Evolutionary conservation across 2,329 filamentous ascomycete species (phyloP), one percentile per base, ranked within the genome.

Genomic region (Chrysoporthe cubensis): DNA sequence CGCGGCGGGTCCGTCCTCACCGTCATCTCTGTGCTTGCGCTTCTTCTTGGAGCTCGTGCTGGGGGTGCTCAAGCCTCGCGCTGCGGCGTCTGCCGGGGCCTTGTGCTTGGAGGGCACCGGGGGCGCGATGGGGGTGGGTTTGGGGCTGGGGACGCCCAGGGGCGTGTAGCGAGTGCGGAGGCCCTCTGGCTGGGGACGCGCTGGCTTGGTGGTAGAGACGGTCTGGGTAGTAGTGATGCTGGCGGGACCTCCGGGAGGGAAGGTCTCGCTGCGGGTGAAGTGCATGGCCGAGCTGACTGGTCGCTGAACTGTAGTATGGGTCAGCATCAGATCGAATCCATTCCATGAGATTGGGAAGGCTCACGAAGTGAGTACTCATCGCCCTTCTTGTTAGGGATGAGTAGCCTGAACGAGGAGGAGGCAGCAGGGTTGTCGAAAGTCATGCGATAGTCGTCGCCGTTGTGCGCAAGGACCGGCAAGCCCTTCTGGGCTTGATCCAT

Each of bases 151-250:
- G 32, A 87, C 82, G 40, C 91, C 91, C 57, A 90, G 85, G 1
- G 91, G 91, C 65, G 85, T 84, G 77, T 87, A 93, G 44, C 91
- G 87, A 77, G 89, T 85, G 73, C 85, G 88, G 65, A 94, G 79
- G 7, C 88, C 90, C 73, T 85, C 83, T 1, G 91, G 90, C 76
- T 94, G 91, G 58, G 86, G 81, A 68, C 89, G 86, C 61, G 87
- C 81, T 1, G 83, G 76, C 68, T 82, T 87, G 66, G 84, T 80
- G 4, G 84, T 79, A 18, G 68, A 75, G 14, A 77, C 60, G 69
- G 76, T 72, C 76, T 80, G 70, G 76, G 80, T 77, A 77, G 83
- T 70, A 74, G 78, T 72, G 71, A 76, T 71, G 69, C 78, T 70
- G 56, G 66, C 57, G 9, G 66, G 66, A 6, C 66, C 63, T 9